Conservation (phyloP, 2,329 filamentous ascomycete species). For the Xylaria sp. region DNA sequence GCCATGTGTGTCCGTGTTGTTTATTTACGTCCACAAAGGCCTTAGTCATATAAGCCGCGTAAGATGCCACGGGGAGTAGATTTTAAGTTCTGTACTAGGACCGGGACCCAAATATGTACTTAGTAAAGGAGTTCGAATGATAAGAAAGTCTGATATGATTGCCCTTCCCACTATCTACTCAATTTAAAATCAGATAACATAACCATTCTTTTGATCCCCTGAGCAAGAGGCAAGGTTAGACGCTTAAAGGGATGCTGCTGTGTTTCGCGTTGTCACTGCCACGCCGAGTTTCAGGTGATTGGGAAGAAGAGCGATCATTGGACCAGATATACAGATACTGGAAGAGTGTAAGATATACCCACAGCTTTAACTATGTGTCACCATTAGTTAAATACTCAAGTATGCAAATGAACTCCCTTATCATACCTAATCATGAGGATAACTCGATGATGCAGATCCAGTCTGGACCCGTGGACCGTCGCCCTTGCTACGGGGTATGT, state of each 20-base stretch:
- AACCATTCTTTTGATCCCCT: not conserved
- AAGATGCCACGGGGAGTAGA: not conserved
- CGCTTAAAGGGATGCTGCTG: conserved; percentile 1
- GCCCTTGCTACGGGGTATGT: not conserved
- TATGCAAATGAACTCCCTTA: not conserved
- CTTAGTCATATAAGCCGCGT: not conserved
- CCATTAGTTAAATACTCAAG: not conserved
- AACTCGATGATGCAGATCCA: not conserved
- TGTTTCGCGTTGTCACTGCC: conserved; percentile 1
- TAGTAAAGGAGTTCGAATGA: not conserved
- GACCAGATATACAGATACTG: not conserved
- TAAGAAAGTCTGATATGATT: not conserved
- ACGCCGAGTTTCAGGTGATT: conserved; percentile 4
- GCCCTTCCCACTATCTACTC: not conserved
- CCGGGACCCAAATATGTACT: not conserved
- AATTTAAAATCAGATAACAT: not conserved
- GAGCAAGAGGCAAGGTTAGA: not conserved
- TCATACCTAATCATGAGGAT: not conserved
- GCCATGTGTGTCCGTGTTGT: not conserved
- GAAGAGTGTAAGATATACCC: not conserved
- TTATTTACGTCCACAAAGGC: not conserved
- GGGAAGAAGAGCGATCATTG: not conserved
- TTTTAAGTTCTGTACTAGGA: not conserved
- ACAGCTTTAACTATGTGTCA: too few relatives aligned
- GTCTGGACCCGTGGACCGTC: not conserved